Evolutionary conservation across 257 asterid species (phyloP), one percentile per base, ranked within the genome.

Genomic region (Echium plantagineum): DNA sequence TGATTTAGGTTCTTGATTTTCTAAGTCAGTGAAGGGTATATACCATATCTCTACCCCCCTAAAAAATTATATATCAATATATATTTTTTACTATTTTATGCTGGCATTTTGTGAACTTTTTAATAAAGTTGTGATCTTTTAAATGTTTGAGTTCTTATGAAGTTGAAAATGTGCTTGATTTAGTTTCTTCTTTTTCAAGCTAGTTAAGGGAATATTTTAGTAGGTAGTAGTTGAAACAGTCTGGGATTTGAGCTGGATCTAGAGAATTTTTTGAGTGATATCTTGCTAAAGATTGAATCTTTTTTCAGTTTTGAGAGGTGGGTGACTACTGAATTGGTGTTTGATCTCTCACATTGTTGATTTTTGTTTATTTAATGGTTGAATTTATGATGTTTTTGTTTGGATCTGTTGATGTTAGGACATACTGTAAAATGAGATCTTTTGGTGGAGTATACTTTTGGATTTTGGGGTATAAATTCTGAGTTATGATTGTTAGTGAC

Each of bases 371-470:
- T 7, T 12, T 35, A 35, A 35, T 67, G 65, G 59, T 53, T 17
- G 21, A 22, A 48, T 47, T 63, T 48, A 32, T 49, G 62, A 22
- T 19, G 8, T 62, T 63, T 60, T 16, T 18, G 17, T n/a, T 19
- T 62, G 77, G 82, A 78, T 78, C 80, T 69, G 69, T 63, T 75
- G 31, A 60, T 57, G 47, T 19, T 66, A 9, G 22, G 5, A 61
- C 52, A 49, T 65, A 63, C 63, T 18, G 13, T 28, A 21, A 56
- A 53, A 63, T 9, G 46, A 30, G 67, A 26, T 62, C 60, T 42
- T 28, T 51, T 48, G 63, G 26, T 19, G 18, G 30, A 17, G 15
- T 19, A 31, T 10, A 2, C 19, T 9, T 57, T 21, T 38, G 47
- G 7, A 59, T 66, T 22, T 51, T 64, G 19, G 51, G 8, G 15